These are phyloP conservation scores for Glycine soja DNA, from an alignment of 306 rosid species.

Conservation along the genomic window DNA sequence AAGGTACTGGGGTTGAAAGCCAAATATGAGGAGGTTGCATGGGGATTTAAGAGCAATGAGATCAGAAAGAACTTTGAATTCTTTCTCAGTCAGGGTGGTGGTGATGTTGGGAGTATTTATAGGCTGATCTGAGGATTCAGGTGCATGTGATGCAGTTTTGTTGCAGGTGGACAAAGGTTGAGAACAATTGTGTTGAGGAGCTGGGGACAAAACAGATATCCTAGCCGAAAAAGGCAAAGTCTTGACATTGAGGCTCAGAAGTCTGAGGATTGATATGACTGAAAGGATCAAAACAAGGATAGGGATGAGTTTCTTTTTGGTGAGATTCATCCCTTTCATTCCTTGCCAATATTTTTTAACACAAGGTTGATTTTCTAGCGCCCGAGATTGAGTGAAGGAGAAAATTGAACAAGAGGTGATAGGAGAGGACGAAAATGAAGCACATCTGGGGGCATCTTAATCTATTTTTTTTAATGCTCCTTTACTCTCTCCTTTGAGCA, in stretches of 20 bases:
- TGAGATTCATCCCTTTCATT: slow-evolving; percentile 62
- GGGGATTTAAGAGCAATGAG: slow-evolving; percentile 73
- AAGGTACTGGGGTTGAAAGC: slow-evolving; percentile 71
- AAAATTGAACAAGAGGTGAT: slow-evolving; percentile 56
- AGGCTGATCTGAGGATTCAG: slow-evolving; percentile 46
- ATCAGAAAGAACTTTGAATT: slow-evolving; percentile 64
- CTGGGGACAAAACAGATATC: slow-evolving; percentile 48
- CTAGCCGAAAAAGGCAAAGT: slow-evolving; percentile 56
- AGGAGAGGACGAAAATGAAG: slow-evolving; percentile 57
- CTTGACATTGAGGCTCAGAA: slow-evolving; percentile 63
- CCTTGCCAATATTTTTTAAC: slow-evolving; percentile 49
- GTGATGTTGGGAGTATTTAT: slow-evolving; percentile 47
- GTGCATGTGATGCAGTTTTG: slow-evolving; percentile 29
- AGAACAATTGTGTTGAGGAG: slow-evolving; percentile 44
- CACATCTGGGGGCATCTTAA: slow-evolving; percentile 76
- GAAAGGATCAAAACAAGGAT: slow-evolving; percentile 71
- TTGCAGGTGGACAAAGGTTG: slow-evolving; percentile 37
- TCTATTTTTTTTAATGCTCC: neutral
- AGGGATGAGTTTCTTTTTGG: slow-evolving; percentile 71
- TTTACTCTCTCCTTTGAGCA: slow-evolving; percentile 43
- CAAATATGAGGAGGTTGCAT: slow-evolving; percentile 90
- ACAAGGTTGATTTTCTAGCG: slow-evolving; percentile 49
- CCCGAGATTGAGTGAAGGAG: slow-evolving; percentile 47
- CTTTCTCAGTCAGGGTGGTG: slow-evolving; percentile 59
- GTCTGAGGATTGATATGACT: slow-evolving; percentile 63